Percentiles rank a stretch among this genome's conserved stretches.
Conservation (phyloP, 108 stramenopile species). For the Epithemia pelagica region DNA sequence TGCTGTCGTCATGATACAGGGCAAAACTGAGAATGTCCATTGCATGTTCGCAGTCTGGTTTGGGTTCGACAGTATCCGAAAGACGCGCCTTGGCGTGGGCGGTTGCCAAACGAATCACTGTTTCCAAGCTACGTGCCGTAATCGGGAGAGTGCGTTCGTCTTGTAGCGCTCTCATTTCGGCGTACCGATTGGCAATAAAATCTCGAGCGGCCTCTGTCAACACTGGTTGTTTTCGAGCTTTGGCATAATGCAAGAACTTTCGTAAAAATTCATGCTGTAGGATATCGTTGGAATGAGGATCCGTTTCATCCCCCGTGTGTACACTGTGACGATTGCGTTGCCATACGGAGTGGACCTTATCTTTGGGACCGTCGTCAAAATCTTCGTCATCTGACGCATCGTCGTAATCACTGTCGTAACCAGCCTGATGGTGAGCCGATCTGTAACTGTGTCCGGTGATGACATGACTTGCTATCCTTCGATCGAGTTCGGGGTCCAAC, state of each 20-base stretch:
- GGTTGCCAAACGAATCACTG: constrained; percentile 94
- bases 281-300: constrained; percentile 68
- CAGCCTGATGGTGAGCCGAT: constrained; percentile 61
- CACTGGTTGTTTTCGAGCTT: constrained; percentile 82
- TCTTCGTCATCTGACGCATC: constrained; percentile 54
- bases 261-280: constrained; percentile 92
- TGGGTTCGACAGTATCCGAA: constrained; percentile 57
- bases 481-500: constrained; percentile 91
- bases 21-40: constrained; percentile 87
- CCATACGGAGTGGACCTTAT: constrained; percentile 61
- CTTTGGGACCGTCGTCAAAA: constrained; percentile 33
- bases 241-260: constrained; percentile 97
- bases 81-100: constrained; percentile 94
- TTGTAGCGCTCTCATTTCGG: constrained; percentile 89
- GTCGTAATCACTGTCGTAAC: constrained; percentile 75
- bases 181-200: constrained; percentile 92
- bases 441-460: constrained; percentile 92
- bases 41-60: constrained; percentile 67
- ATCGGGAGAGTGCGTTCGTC: constrained; percentile 88
- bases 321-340: constrained; percentile 41
- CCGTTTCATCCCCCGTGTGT: constrained; percentile 28
- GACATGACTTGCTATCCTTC: constrained; percentile 93
- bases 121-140: constrained; percentile 97
- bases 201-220: constrained; percentile 92
- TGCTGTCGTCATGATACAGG: constrained; percentile 74